Percentiles rank a stretch among this genome's conserved stretches.
Evolutionary conservation across 176 grass and related monocot genomes (phyloP).

Genomic region (Carex kokanica): DNA sequence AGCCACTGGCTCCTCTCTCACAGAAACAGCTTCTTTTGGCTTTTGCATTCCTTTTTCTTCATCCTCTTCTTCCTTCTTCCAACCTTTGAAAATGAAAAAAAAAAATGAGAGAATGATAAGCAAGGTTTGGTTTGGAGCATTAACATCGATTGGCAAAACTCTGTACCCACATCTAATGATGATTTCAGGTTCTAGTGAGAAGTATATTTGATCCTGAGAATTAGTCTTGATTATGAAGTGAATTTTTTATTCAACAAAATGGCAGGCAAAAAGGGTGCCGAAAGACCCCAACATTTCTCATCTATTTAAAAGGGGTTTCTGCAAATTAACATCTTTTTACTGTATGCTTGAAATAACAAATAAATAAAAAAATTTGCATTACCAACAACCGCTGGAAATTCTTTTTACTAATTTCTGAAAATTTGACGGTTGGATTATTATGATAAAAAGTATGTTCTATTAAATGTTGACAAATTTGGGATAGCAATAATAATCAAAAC

Average conservation of each 20-base stretch:
- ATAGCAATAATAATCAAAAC: neutral
- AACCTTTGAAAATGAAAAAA: conserved; percentile 3
- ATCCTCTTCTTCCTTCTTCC: conserved; percentile 20
- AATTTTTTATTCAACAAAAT: neutral
- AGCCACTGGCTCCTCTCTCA: conserved; percentile 5
- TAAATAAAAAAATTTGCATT: neutral
- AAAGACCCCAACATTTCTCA: neutral
- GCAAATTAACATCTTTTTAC: neutral
- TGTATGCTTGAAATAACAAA: neutral
- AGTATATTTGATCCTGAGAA: neutral
- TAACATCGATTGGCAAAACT: neutral
- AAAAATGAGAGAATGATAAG: neutral
- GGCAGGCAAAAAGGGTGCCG: neutral
- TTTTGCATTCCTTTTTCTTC: conserved; percentile 41
- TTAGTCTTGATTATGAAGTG: neutral
- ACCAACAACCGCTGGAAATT: neutral
- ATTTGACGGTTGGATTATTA: neutral
- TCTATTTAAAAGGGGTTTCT: neutral
- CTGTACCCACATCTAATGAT: neutral
- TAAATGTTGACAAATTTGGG: neutral
- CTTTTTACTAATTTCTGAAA: neutral
- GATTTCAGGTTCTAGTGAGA: neutral
- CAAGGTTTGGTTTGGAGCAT: neutral
- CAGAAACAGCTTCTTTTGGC: conserved; percentile 14
- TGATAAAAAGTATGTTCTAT: neutral